A percentile compares a stretch with the other conserved stretches of the same genome.
Evolutionary conservation across 768 basidiomycete genomes (phyloP).

Genomic region (Xerocomellus intermedius): DNA sequence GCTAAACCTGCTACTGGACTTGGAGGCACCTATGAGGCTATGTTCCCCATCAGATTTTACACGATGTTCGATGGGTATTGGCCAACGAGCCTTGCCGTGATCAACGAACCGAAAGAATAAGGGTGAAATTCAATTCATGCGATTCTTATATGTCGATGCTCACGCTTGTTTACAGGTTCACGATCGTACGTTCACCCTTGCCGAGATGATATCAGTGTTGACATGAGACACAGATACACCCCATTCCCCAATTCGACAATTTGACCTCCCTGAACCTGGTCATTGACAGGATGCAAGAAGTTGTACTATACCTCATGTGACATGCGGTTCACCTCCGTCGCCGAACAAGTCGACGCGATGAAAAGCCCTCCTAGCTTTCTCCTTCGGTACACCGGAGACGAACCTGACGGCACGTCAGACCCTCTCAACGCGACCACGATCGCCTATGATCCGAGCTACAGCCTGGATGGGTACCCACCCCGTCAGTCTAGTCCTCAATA

Average conservation of each 20-base stretch:
- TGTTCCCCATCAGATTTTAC: slow-evolving; percentile 47
- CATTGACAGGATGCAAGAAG: slow-evolving; percentile 69
- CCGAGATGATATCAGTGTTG: not conserved
- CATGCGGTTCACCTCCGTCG: slow-evolving; percentile 65
- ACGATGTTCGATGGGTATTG: slow-evolving; percentile 40
- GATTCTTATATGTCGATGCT: not conserved
- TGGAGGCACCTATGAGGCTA: slow-evolving; percentile 47
- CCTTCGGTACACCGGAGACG: slow-evolving; percentile 73
- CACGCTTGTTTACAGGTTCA: slow-evolving; percentile 8
- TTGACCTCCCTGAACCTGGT: slow-evolving; percentile 55
- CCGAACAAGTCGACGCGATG: slow-evolving; percentile 65
- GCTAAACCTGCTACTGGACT: slow-evolving; percentile 51
- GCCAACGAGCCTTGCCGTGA: slow-evolving; percentile 20
- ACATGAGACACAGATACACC: slow-evolving; percentile 51
- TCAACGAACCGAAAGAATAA: slow-evolving; percentile 33
- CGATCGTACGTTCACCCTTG: slow-evolving; percentile 32
- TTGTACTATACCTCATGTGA: slow-evolving; percentile 75
- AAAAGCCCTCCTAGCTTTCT: slow-evolving; percentile 68
- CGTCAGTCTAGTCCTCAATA: slow-evolving; percentile 62
- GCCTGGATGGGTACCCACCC: slow-evolving; percentile 67
- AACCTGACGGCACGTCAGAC: slow-evolving; percentile 69
- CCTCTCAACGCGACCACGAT: slow-evolving; percentile 54
- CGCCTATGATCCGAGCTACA: slow-evolving; percentile 57
- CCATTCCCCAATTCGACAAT: slow-evolving; percentile 64
- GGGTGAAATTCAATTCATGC: slow-evolving; percentile 18